A percentile compares a stretch with the other conserved stretches of the same genome.
phyloP scores from a whole-genome alignment of 176 grass and related monocot genomes.

The Musa acuminata region DNA sequence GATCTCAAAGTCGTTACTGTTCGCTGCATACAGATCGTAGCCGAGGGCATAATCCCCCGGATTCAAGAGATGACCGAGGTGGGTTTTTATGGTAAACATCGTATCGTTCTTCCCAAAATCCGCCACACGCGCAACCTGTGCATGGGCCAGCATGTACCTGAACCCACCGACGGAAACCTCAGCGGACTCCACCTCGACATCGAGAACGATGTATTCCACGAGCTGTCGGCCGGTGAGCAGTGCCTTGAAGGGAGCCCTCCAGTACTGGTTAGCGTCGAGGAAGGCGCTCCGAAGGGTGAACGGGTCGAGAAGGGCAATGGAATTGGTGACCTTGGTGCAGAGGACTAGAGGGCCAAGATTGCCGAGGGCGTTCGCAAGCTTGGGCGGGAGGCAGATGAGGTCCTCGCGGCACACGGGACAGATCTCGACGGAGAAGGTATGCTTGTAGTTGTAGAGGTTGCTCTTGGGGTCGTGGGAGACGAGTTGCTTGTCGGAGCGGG shows the following conservation, averaged over 20 bases:
- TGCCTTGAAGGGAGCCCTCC: conserved; percentile 60
- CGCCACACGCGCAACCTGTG: conserved; percentile 52
- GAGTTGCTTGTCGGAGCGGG: conserved; percentile 65
- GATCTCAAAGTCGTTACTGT: conserved; percentile 63
- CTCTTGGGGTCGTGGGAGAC: conserved; percentile 81
- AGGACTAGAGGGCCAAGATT: conserved; percentile 77
- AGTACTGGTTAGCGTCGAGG: conserved; percentile 71
- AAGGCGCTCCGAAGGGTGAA: conserved; percentile 60
- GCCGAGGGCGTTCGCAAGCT: conserved; percentile 53
- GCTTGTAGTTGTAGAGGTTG: conserved; percentile 71
- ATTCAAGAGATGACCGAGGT: conserved; percentile 70
- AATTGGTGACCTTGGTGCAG: conserved; percentile 64
- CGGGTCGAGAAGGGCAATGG: conserved; percentile 64
- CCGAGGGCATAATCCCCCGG: conserved; percentile 78
- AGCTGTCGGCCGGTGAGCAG: conserved; percentile 70
- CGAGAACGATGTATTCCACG: conserved; percentile 77
- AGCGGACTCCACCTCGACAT: conserved; percentile 61
- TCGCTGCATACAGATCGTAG: conserved; percentile 71
- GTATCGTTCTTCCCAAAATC: conserved; percentile 81
- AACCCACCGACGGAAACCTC: conserved; percentile 56
- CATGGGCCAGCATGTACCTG: conserved; percentile 55
- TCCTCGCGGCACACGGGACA: conserved; percentile 91
- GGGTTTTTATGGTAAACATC: conserved; percentile 60
- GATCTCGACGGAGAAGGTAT: conserved; percentile 88
- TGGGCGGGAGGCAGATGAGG: conserved; percentile 60